A percentile compares a stretch with the other conserved stretches of the same genome.
These are phyloP conservation scores for Cladosporium sp. DNA, from an alignment of 2,329 filamentous ascomycete species.

Conservation along the genomic window DNA sequence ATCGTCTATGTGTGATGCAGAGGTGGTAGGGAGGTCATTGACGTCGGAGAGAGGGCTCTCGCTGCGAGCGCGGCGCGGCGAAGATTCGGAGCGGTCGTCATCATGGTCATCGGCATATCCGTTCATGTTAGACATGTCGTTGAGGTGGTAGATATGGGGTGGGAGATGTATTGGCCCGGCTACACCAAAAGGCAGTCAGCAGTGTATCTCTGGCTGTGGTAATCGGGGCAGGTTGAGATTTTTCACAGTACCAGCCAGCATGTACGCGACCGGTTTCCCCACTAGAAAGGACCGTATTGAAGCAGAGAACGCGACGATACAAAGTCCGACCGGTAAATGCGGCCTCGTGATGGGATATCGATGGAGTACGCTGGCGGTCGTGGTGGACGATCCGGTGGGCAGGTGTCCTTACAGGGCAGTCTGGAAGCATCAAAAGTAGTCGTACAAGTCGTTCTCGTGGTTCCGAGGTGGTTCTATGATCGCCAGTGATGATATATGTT, in stretches of 20 bases:
- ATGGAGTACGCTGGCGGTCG: conserved; percentile 22
- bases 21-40: conserved; percentile 51
- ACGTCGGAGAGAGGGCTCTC: conserved; percentile 76
- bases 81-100: conserved; percentile 41
- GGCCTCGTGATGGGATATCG: conserved; percentile 23
- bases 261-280: conserved; percentile 41
- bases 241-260: conserved; percentile 20
- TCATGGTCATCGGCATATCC: conserved; percentile 58
- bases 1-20: conserved; percentile 34
- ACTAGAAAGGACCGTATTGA: conserved; percentile 30
- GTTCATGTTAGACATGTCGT: conserved; percentile 59
- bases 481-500: conserved; percentile 26
- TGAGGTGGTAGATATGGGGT: conserved; percentile 50
- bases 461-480: conserved; percentile 16
- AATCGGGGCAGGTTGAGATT: conserved; percentile 31
- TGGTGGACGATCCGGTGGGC: conserved; percentile 17
- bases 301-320: conserved; percentile 26
- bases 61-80: conserved; percentile 52
- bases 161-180: conserved; percentile 61
- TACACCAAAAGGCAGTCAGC: conserved; percentile 42
- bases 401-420: conserved; percentile 9
- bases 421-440: conserved; percentile 14
- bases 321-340: conserved; percentile 37
- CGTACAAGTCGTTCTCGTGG: conserved; percentile 16
- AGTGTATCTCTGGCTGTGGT: conserved; percentile 25